Evolutionary conservation across 139 green algal species (phyloP), one percentile per base, ranked within the genome.

Genomic region (Eudorina sp.): DNA sequence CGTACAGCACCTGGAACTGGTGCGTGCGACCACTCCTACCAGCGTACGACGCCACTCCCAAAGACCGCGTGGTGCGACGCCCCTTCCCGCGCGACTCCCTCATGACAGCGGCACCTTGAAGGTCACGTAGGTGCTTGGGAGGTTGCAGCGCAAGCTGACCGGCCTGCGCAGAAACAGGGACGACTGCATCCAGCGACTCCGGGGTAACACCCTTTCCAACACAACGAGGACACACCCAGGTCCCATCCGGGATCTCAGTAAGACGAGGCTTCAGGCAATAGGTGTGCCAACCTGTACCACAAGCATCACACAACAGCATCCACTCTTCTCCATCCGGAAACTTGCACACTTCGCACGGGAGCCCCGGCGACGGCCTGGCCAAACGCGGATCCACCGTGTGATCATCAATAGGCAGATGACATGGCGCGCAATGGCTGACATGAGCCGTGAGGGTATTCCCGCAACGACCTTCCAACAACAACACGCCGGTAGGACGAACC

Each of bases 381-480:
- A 90, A 55, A 16, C 45, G 41, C 16, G 72, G 73, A 31, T 77
- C 64, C 3, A 85, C 23, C 3, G 9, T n/a, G n/a, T 79, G 27
- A 8, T 85, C 74, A 0, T 38, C 16, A n/a, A 62, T 85, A 1
- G 85, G 73, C 27, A 90, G 34, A 38, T 90, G 85, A 51, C 85
- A 90, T 3, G 85, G 85, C 2, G 86, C 76, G 16, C 46, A 64
- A 69, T 86, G 82, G 0, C 18, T 38, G 1, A 77, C 53, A 53
- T 91, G 81, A 0, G 25, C 80, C 0, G 40, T 78, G 2, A 90
- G 64, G 14, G 38, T 86, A 0, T 46, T 29, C 2, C 89, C 89
- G 53, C 77, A 88, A 7, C 51, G 48, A 18, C 89, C 84, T 25
- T 90, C 76, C 21, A 92, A 55, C 0, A 68, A 19, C 0, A 90